A percentile compares a stretch with the other conserved stretches of the same genome.
Conservation (phyloP, 805 yeast species). For the Candida dajiaensis region DNA sequence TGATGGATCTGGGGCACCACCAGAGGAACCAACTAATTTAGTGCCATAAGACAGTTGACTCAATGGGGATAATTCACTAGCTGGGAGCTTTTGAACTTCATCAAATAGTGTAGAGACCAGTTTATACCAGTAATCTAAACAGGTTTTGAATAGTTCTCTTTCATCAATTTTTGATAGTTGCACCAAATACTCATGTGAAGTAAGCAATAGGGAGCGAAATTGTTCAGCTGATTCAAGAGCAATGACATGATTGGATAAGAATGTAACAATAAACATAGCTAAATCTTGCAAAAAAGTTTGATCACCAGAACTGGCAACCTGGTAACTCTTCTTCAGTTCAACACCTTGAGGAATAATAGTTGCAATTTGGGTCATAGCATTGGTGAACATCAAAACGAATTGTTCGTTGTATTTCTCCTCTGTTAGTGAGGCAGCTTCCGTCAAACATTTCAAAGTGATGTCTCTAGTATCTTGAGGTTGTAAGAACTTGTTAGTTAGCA, state of each 20-base stretch:
- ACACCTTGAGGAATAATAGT: slow-evolving; percentile 66
- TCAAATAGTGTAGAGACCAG: slow-evolving; percentile 77
- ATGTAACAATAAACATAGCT: slow-evolving; percentile 87
- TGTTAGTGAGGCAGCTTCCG: slow-evolving; percentile 75
- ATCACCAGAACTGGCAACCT: slow-evolving; percentile 70
- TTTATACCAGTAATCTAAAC: slow-evolving; percentile 90
- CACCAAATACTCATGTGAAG: slow-evolving; percentile 75
- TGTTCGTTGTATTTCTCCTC: slow-evolving; percentile 51
- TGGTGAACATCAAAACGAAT: slow-evolving; percentile 63
- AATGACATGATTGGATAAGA: slow-evolving; percentile 64
- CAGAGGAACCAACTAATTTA: slow-evolving; percentile 34
- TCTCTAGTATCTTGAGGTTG: slow-evolving; percentile 76
- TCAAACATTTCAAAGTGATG: slow-evolving; percentile 82
- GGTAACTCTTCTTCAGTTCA: slow-evolving; percentile 67
- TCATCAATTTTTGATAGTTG: slow-evolving; percentile 88
- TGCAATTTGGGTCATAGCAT: slow-evolving; percentile 64
- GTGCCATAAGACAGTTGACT: slow-evolving; percentile 54
- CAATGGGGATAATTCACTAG: slow-evolving; percentile 66
- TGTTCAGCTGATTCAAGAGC: slow-evolving; percentile 54
- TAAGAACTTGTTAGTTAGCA: slow-evolving; percentile 72
- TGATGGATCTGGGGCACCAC: slow-evolving; percentile 86
- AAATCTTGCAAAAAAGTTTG: slow-evolving; percentile 94
- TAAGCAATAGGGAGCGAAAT: slow-evolving; percentile 52
- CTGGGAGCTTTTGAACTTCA: slow-evolving; percentile 80
- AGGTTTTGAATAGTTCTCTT: slow-evolving; percentile 91